Evolutionary conservation across 257 asterid genomes (phyloP), one percentile per base, ranked within the genome.

Genomic region (Nyctanthes arbortristis): DNA sequence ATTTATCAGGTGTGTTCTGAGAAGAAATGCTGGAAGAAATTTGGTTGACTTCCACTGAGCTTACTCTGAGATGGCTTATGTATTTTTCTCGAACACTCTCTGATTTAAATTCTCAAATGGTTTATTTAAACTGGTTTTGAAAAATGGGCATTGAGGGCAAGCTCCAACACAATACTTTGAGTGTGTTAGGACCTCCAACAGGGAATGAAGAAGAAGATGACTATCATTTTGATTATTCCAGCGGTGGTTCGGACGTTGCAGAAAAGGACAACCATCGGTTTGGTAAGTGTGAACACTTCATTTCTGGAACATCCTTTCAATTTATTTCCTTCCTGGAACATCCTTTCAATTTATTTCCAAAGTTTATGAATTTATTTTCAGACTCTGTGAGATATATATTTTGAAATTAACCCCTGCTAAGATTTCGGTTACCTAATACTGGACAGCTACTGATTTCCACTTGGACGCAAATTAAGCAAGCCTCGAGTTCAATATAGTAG

Each of bases 101-200:
- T 2, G 13, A 12, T 40, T 40, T 4, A 1, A n/a, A n/a, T 16
- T 4, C 5, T 1, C 20, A 8, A 14, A 5, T 43, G 20, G 54
- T 43, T 32, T 16, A 43, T 16, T n/a, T n/a, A n/a, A n/a, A n/a
- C n/a, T n/a, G 98, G 98, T 90, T 61, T 71, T 93, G 84, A 93
- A 88, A 79, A 93, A 93, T 70, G 98, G n/a, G 98, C 7, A 90
- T 85, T 75, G 98, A 93, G 80, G 98, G 88, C 61, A 90, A 93
- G 81, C 95, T 93, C 73, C 98, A 93, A 75, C 68, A 96, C 69
- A 93, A 93, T 82, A 97, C 98, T 37, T 78, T 93, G 80, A 90
- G 98, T 58, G 97, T 93, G 49, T 65, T 93, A 77, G 97, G 90
- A 73, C 93, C 87, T 64, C 97, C 97, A 52, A 90, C 95, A 22